Conservation (phyloP, 768 basidiomycete genomes). For the Phaffia tasmanica region DNA sequence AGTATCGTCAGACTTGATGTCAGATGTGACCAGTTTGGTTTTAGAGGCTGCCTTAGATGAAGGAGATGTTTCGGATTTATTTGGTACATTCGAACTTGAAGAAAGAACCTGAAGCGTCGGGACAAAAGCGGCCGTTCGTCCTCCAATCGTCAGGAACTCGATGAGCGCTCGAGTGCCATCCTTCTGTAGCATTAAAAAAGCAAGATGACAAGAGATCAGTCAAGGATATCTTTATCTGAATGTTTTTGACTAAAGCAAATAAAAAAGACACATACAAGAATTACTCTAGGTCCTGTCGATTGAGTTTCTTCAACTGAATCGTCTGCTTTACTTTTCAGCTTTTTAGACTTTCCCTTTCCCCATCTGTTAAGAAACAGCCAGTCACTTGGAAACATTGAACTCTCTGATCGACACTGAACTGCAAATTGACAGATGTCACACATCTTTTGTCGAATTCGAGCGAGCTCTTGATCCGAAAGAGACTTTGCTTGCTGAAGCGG, state of each 20-base stretch:
- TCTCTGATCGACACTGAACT: conserved; percentile 30
- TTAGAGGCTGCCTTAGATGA: too few relatives aligned
- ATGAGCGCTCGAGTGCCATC: conserved; percentile 5
- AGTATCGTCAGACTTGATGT: too few relatives aligned
- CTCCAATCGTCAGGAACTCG: conserved; percentile 22
- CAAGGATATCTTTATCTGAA: not conserved
- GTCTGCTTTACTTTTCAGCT: not conserved
- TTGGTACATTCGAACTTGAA: not conserved
- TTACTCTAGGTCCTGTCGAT: not conserved
- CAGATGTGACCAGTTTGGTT: too few relatives aligned
- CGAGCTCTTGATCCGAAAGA: conserved; percentile 25
- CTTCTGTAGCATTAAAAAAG: not conserved
- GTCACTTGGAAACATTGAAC: conserved; percentile 27
- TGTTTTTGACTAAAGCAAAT: not conserved
- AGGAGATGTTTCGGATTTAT: too few relatives aligned
- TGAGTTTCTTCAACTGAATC: not conserved
- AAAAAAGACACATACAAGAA: not conserved
- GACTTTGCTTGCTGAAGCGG: conserved; percentile 27
- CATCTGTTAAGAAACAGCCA: conserved; percentile 34
- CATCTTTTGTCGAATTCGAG: conserved; percentile 28
- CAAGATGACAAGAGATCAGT: not conserved
- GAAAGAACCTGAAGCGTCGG: conserved; percentile 8
- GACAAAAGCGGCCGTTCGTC: conserved; percentile 19
- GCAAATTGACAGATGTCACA: conserved; percentile 27
- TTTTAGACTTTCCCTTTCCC: conserved; percentile 23